Base-by-base conservation (phyloP, 2,329 filamentous ascomycete genomes). In the Penicillium sp. region DNA sequence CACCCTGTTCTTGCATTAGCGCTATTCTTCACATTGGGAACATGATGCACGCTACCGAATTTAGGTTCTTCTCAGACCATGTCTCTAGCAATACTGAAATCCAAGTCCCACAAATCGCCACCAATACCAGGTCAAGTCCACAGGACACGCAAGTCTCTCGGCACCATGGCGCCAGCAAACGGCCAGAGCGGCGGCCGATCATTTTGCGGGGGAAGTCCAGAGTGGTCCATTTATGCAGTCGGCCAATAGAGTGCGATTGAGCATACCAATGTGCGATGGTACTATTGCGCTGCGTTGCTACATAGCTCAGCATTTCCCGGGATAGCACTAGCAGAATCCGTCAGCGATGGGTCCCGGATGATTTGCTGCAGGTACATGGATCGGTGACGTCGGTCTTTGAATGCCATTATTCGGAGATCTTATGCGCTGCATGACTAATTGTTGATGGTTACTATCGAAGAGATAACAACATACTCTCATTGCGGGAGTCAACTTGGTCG, bases 171-270 rank as follows among this genome's bases (percentile, higher is more conserved):
- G 31, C 25, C 38, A 37, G 28, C 20, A 35, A 13, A 24, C 20
- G 40, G 40, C 41, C 49, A 40, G 10, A 24, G 18, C 25, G 44
- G 4, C 37, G 18, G 48, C 28, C 40, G 39, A 50, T 52, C 47
- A 49, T 46, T 56, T 54, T 56, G 55, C 47, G 53, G 54, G 46
- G 53, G 24, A 49, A 35, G 24, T 49, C 45, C 49, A 52, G 41
- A 50, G 33, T 53, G 37, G 46, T 37, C 46, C 24, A 39, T 25
- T 24, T 35, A 49, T 54, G 49, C 45, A 55, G n/a, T 13, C n/a
- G 20, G 8, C 46, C 50, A 57, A 51, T 54, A 42, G 23, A 46
- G 24, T 18, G 8, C n/a, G 4, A 12, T 12, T 28, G 12, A 44
- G 23, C 50, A 58, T 56, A 47, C 39, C 50, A 38, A 24, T 24